These are phyloP conservation scores for Haplosporangium sp. DNA, from an alignment of 371 early-diverging fungal genomes.

Conservation along the genomic window DNA sequence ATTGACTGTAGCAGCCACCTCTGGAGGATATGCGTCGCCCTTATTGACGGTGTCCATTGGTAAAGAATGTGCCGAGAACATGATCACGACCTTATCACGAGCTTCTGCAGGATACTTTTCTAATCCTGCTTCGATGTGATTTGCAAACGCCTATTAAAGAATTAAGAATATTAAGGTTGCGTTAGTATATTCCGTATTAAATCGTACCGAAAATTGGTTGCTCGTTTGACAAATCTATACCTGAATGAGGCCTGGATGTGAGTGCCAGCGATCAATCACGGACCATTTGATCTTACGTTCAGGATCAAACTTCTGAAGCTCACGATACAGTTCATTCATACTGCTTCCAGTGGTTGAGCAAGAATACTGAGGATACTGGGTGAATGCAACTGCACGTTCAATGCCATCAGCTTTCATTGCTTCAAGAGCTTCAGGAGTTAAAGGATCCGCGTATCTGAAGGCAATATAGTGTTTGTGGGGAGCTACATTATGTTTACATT, in stretches of 20 bases:
- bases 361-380: slow-evolving; percentile 96
- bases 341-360: slow-evolving; percentile 96
- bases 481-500: slow-evolving; percentile 58
- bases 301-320: slow-evolving; percentile 72
- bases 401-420: slow-evolving; percentile 88
- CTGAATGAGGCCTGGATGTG: slow-evolving; percentile 88
- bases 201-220: background rate
- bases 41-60: slow-evolving; percentile 94
- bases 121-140: slow-evolving; percentile 79
- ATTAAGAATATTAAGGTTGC: background rate
- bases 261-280: slow-evolving; percentile 95
- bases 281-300: slow-evolving; percentile 83
- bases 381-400: slow-evolving; percentile 88
- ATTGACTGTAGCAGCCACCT: slow-evolving; percentile 93
- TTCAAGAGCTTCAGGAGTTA: slow-evolving; percentile 78
- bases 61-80: slow-evolving; percentile 97
- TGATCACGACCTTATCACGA: slow-evolving; percentile 80
- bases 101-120: slow-evolving; percentile 72
- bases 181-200: background rate
- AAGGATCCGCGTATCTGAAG: slow-evolving; percentile 92
- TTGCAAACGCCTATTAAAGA: slow-evolving; percentile 72
- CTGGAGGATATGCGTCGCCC: slow-evolving; percentile 91
- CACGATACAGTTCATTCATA: slow-evolving; percentile 88
- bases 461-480: slow-evolving; percentile 94
- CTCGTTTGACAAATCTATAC: slow-evolving; percentile 43